Evolutionary conservation across 495 filamentous ascomycete species (phyloP).

Genomic region (Podospora fimiseda): DNA sequence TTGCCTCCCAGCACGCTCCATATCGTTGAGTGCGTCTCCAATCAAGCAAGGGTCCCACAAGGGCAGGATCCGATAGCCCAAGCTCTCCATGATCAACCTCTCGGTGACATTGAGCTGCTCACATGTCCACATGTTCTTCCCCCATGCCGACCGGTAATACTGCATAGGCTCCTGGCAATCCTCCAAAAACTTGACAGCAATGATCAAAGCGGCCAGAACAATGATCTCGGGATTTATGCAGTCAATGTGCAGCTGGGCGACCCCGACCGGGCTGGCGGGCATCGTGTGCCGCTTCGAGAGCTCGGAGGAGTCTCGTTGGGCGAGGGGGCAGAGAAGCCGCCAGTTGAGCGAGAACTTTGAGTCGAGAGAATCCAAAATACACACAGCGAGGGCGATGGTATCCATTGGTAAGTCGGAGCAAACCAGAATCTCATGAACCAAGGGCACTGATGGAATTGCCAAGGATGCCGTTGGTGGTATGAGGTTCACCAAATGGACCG

Average conservation of each 20-base stretch:
- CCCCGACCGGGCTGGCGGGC: conserved; percentile 24
- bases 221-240: conserved; percentile 48
- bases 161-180: conserved; percentile 40
- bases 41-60: conserved; percentile 44
- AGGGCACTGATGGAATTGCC: conserved; percentile 39
- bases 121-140: conserved; percentile 42
- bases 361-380: conserved; percentile 50
- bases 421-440: conserved; percentile 46
- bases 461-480: conserved; percentile 48
- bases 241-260: conserved; percentile 44
- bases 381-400: conserved; percentile 47
- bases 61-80: conserved; percentile 46
- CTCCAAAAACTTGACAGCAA: conserved; percentile 49
- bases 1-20: conserved; percentile 46
- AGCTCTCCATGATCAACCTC: conserved; percentile 48
- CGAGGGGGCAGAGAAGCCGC: conserved; percentile 44
- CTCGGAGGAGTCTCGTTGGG: conserved; percentile 12
- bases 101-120: conserved; percentile 51
- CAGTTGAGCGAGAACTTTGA: conserved; percentile 49
- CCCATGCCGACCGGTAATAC: conserved; percentile 40
- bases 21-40: conserved; percentile 44
- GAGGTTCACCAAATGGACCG: conserved; percentile 50
- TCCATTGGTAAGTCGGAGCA: conserved; percentile 45
- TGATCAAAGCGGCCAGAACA: conserved; percentile 41
- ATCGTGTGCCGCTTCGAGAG: conserved; percentile 41